Evolutionary conservation across 371 early-diverging fungal genomes (phyloP).

Genomic region (Dichotomocladium elegans): DNA sequence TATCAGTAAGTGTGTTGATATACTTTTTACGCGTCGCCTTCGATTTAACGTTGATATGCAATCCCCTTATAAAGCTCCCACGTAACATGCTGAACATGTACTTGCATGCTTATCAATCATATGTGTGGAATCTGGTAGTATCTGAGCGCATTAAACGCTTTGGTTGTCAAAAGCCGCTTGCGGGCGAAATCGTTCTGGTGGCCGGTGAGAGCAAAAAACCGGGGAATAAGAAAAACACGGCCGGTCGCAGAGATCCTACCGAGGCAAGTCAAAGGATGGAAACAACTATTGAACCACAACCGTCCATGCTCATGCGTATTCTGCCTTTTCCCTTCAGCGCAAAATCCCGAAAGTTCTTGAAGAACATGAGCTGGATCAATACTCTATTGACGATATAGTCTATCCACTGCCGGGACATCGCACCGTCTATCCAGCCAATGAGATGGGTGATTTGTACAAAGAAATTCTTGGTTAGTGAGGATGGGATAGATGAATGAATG

Average conservation of each 20-base stretch:
- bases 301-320: too few relatives aligned
- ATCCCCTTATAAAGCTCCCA: slow-evolving; percentile 57
- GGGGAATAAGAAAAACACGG: slow-evolving; percentile 11
- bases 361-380: slow-evolving; percentile 62
- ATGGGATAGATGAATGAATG: too few relatives aligned
- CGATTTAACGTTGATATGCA: neutral
- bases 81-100: slow-evolving; percentile 90
- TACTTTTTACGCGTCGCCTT: neutral
- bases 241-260: slow-evolving; percentile 21
- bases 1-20: slow-evolving; percentile 49
- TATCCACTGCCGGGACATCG: slow-evolving; percentile 85
- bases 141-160: slow-evolving; percentile 70
- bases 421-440: slow-evolving; percentile 80
- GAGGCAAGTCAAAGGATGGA: slow-evolving; percentile 16
- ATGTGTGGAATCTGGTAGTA: slow-evolving; percentile 91
- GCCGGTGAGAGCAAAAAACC: slow-evolving; percentile 8
- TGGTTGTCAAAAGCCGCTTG: slow-evolving; percentile 66
- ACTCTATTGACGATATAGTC: slow-evolving; percentile 84
- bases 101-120: slow-evolving; percentile 96
- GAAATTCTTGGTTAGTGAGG: slow-evolving; percentile 62
- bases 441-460: slow-evolving; percentile 59
- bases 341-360: slow-evolving; percentile 53
- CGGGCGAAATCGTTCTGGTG: slow-evolving; percentile 82
- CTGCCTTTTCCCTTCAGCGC: too few relatives aligned
- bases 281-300: too few relatives aligned